Evolutionary conservation across 768 basidiomycete genomes (phyloP), one percentile per base, ranked within the genome.

Genomic region (Xerocomellus chrysenteron): DNA sequence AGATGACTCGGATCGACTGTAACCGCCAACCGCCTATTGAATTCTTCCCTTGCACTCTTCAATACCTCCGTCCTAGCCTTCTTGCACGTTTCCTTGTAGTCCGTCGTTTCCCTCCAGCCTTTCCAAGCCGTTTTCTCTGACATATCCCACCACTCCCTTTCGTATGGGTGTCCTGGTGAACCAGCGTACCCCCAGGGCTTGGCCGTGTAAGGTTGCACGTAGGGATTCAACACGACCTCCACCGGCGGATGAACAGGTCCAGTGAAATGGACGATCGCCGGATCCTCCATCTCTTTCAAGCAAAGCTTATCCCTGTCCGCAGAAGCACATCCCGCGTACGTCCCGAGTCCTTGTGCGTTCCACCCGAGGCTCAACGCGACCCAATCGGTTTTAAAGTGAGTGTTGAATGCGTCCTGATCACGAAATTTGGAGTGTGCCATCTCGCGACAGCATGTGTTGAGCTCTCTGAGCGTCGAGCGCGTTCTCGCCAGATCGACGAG

Each of bases 161-260:
- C 63, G 60, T 74, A 82, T 0, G 84, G 82, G 57, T 84, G 77
- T 11, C 76, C 77, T 12, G 80, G 82, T 1, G 80, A 70, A 13
- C 81, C 79, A 1, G 78, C 72, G 55, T 83, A 83, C 3, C 81
- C 81, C 82, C 84, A 83, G 1, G 82, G 82, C 57, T 84, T 85
- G 9, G 81, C 73, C 2, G 78, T 79, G 56, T 70, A 79, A 4
- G 81, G 83, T 59, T 79, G 82, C n/a, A 81, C 74, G 52, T 73
- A 78, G 2, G 78, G 77, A 62, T 82, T 82, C 58, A 83, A 63
- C 12, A 82, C 76, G 5, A 73, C 68, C 8, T 68, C 74, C 57
- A 82, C 44, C 5, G 64, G 58, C 1, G 82, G 82, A 65, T 82
- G 72, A 30, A 82, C 71, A 2, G 83, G 79, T 2, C 84, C 82